Base-by-base conservation (phyloP, 2,329 filamentous ascomycete species). In the Tympanopsis confertula region DNA sequence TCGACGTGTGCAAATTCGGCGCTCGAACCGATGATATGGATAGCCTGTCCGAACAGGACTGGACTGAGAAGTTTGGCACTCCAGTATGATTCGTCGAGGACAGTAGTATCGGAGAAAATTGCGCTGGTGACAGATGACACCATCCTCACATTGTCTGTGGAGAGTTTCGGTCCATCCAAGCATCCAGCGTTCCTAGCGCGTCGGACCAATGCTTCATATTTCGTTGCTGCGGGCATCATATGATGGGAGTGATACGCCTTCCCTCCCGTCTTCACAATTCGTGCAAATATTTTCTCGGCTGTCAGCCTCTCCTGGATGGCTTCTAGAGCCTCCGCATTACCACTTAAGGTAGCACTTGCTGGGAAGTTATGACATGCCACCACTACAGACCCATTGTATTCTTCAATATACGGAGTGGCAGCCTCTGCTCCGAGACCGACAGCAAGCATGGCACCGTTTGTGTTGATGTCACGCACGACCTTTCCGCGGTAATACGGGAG, bases 401-500 rank as follows among this genome's bases (percentile, higher is more conserved):
- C 26, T 12, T 26, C n/a, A 3, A 43, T 24, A 13, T 13, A 32
- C 5, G 36, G 20, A 7, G 5, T 18, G 13, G 40, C 39, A 14
- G 45, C 43, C 12, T 35, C 18, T 35, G 37, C 36, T 12, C 37
- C 30, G 4, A 48, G 35, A 10, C 45, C 43, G n/a, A 45, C 45
- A 17, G 43, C 39, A 33, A 45, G 38, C 46, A 48, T 48, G 14
- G 40, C 36, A 2, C 39, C 24, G 10, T 35, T 13, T 15, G 29
- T 19, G n/a, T 39, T 17, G n/a, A 35, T 28, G 32, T 39, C 24
- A 24, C 40, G 12, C 33, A 26, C 12, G 15, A 10, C 17, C 10
- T 33, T 12, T 10, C 59, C 61, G 3, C 62, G 52, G 38, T 54
- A 54, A 41, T 56, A 63, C 1, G 59, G 53, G 7, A 57, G 43